Base-by-base conservation (phyloP, 2,329 filamentous ascomycete genomes). In the Decorospora gaudefroyi region DNA sequence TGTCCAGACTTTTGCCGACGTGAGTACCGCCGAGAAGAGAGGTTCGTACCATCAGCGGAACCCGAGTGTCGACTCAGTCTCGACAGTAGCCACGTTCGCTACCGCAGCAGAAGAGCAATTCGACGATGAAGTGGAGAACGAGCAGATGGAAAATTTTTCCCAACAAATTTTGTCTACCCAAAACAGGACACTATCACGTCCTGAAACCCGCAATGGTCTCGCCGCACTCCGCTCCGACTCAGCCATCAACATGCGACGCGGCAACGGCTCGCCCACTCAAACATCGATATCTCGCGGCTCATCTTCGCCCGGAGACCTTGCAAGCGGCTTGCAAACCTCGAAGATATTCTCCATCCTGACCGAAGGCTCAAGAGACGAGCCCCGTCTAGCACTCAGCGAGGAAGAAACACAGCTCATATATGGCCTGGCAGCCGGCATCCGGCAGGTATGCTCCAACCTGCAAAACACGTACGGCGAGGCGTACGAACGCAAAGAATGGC, bases 401-500 rank as follows among this genome's bases (percentile, higher is more conserved):
- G 74, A 81, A 42, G 80, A 84, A 54, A 78, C 78, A 35, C 76
- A 79, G 48, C 71, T 83, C 19, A 63, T 76, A 23, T 76, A 75
- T 45, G 65, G 69, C 15, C 61, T 77, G 22, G 72, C 83, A 4
- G 78, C 82, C 29, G 74, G 76, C 41, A 69, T 85, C 23, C 72
- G 82, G 46, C 71, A 76, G 47, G 77, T 82, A 4, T 80, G 78
- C 41, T 67, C 70, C 25, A 72, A 74, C 43, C 62, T 83, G 47
- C 79, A 81, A 59, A 65, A 64, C 49, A 70, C 64, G 35, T 49
- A 73, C 65, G 38, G 76, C 73, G 42, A 78, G 77, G 61, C 67
- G 25, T 71, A 81, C 49, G 81, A 88, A 55, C 79, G 78, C 35
- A 77, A 84, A 41, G 76, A 85, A 46, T 83, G 87, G 68, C 77